These are phyloP conservation scores for Lipomyces mesembrius DNA, from an alignment of 805 yeast genomes.

Conservation along the genomic window DNA sequence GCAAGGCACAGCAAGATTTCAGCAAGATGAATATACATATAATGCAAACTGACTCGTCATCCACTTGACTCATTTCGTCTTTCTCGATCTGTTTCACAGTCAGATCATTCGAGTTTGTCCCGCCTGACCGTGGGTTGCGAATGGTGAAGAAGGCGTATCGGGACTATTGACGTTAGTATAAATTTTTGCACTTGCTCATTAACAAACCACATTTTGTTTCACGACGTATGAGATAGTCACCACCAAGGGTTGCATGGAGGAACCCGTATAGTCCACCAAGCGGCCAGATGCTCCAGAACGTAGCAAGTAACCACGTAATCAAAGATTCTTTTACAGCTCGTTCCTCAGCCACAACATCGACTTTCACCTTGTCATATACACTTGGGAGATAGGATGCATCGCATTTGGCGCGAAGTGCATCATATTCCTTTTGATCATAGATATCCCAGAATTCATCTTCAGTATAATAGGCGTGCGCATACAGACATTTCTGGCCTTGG, in stretches of 20 bases:
- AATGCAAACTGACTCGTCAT: too few species aligned
- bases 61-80: too few species aligned
- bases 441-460: slow-evolving; percentile 8
- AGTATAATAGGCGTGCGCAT: slow-evolving; percentile 11
- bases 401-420: slow-evolving; percentile 6
- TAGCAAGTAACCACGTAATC: neutral
- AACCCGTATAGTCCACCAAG: slow-evolving; percentile 7
- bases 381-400: slow-evolving; percentile 4
- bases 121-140: too few species aligned
- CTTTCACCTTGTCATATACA: slow-evolving; percentile 10
- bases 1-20: too few species aligned
- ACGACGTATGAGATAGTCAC: slow-evolving; percentile 9
- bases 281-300: slow-evolving; percentile 8
- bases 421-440: slow-evolving; percentile 9
- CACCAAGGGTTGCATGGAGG: slow-evolving; percentile 2
- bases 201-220: neutral
- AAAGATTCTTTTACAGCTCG: neutral
- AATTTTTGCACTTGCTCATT: too few species aligned
- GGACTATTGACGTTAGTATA: too few species aligned
- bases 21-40: too few species aligned
- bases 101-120: too few species aligned
- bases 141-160: too few species aligned
- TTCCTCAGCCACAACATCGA: slow-evolving; percentile 9
- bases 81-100: too few species aligned
- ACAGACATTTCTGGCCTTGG: slow-evolving; percentile 11